These are phyloP conservation scores for Globisporangium rhizosaccharum DNA, from an alignment of 352 stramenopile species.

Conservation along the genomic window DNA sequence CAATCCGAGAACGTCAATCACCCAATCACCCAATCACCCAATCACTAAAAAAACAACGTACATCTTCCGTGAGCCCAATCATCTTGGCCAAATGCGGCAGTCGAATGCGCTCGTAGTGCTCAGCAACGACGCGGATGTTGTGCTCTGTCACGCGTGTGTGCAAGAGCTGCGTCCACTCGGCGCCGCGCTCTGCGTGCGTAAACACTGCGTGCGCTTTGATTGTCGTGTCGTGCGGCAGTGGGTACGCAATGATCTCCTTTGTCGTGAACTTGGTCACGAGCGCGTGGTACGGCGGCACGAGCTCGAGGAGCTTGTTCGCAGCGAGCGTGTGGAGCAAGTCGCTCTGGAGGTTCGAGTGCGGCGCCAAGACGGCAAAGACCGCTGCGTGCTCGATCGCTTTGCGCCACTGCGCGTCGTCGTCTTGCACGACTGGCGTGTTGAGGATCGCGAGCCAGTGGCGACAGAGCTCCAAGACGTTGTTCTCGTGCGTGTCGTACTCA, in stretches of 20 bases:
- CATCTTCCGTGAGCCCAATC: constrained; percentile 88
- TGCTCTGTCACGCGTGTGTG: constrained; percentile 94
- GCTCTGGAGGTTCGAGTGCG: constrained; percentile 74
- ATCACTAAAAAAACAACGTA: constrained; percentile 23
- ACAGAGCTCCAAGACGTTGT: constrained; percentile 93
- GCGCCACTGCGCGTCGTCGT: constrained; percentile 60
- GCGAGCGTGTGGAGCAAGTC: constrained; percentile 70
- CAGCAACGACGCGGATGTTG: constrained; percentile 93
- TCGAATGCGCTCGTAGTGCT: constrained; percentile 96
- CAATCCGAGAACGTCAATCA: background rate
- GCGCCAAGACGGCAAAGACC: constrained; percentile 72
- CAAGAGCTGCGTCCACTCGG: constrained; percentile 88
- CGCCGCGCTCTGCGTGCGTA: constrained; percentile 50
- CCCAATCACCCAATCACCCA: background rate
- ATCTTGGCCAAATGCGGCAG: constrained; percentile 91
- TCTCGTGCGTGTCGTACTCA: constrained; percentile 95
- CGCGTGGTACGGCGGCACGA: constrained; percentile 52
- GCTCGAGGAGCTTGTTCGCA: constrained; percentile 55
- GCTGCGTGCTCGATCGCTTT: constrained; percentile 71
- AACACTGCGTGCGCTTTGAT: constrained; percentile 88
- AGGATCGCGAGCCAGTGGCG: constrained; percentile 84
- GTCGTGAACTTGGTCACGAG: constrained; percentile 91
- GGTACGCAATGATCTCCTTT: constrained; percentile 96
- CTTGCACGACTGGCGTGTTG: constrained; percentile 68
- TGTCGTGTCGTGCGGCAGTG: constrained; percentile 82